Conservation (phyloP, 1,284 basidiomycete species). For the Apiotrichum gamsii region DNA sequence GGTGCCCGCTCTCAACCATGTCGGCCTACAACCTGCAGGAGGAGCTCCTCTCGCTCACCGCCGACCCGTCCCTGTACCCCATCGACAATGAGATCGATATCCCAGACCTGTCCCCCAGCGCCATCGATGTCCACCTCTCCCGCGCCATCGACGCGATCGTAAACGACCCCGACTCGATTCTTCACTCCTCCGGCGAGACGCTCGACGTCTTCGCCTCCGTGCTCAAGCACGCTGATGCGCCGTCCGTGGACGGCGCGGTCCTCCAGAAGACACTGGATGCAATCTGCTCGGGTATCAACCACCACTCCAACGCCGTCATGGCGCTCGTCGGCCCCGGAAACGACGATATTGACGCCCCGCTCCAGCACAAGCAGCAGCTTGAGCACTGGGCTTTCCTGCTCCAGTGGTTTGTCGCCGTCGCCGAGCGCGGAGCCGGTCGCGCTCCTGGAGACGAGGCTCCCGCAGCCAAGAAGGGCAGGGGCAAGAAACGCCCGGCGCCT, state of each 20-base stretch:
- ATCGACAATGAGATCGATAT: constrained; percentile 64
- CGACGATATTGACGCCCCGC: constrained; percentile 63
- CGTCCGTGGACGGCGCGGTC: constrained; percentile 29
- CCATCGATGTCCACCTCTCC: constrained; percentile 44
- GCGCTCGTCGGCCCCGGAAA: constrained; percentile 17
- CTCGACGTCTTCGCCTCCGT: constrained; percentile 75
- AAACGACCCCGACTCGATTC: constrained; percentile 62
- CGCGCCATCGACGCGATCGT: constrained; percentile 67
- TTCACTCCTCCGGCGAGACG: constrained; percentile 53
- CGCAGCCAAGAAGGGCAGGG: constrained; percentile 28
- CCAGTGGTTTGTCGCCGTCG: constrained; percentile 72
- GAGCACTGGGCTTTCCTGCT: constrained; percentile 85
- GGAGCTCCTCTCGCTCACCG: constrained; percentile 57
- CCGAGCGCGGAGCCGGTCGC: constrained; percentile 63
- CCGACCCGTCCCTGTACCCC: constrained; percentile 55
- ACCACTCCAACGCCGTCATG: constrained; percentile 36
- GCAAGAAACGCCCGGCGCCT: constrained; percentile 51
- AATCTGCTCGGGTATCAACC: constrained; percentile 29
- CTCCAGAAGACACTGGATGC: constrained; percentile 39
- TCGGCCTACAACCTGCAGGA: constrained; percentile 66
- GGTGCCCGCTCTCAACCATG: constrained; percentile 7
- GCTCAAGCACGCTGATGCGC: constrained; percentile 50
- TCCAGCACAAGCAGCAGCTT: constrained; percentile 63
- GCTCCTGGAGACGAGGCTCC: constrained; percentile 16
- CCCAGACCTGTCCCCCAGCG: constrained; percentile 49